These are phyloP conservation scores for Fraxinus paxiana DNA, from an alignment of 305 asterid genomes.

Conservation along the genomic window DNA sequence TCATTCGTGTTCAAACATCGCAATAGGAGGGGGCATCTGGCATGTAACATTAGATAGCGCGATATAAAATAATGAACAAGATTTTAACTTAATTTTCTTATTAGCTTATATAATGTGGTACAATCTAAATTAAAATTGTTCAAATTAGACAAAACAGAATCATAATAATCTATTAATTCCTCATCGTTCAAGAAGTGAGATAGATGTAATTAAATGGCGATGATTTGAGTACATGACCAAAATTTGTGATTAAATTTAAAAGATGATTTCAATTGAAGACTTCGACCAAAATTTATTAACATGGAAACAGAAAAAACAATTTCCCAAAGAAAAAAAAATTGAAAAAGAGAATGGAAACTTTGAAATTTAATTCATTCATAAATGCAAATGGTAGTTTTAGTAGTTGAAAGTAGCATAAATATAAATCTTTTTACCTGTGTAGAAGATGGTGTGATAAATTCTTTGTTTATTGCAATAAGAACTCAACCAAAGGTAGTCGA, in stretches of 20 bases:
- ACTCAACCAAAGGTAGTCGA: conserved; percentile 21
- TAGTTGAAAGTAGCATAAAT: conserved; percentile 27
- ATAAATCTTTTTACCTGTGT: conserved; percentile 9
- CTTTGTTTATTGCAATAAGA: conserved; percentile 5
- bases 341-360: not conserved
- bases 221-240: not conserved
- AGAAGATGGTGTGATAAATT: conserved; percentile 12
- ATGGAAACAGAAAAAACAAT: not conserved
- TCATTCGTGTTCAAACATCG: not conserved
- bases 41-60: not conserved
- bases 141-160: not conserved
- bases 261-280: not conserved
- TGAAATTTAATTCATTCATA: not conserved
- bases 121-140: not conserved
- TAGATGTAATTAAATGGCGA: not conserved
- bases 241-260: not conserved
- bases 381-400: conserved; percentile 29
- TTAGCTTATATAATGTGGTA: not conserved
- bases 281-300: not conserved
- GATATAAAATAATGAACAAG: not conserved
- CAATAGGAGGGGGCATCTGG: not conserved
- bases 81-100: not conserved
- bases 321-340: not conserved
- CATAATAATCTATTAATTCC: not conserved
- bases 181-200: not conserved